Conservation (phyloP, 805 yeast species). For the Candida qinlingensis region DNA sequence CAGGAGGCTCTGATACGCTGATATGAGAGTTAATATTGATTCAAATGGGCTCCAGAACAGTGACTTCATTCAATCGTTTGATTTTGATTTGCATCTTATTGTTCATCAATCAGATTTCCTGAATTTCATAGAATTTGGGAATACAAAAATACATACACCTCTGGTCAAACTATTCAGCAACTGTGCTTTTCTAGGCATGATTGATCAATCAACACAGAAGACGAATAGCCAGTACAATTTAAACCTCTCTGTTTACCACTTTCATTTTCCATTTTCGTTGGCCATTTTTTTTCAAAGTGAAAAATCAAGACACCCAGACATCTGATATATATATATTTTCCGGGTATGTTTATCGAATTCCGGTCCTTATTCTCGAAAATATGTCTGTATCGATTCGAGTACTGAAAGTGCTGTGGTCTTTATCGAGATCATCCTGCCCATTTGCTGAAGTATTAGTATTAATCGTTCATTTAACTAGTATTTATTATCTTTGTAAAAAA, state of each 20-base stretch:
- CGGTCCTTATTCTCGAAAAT: no score
- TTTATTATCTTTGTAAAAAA: neutral
- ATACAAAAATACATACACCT: constrained; percentile 30
- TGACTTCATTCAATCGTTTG: no score
- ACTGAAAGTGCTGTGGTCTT: neutral
- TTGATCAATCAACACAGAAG: neutral
- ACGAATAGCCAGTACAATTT: no score
- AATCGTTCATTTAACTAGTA: no score
- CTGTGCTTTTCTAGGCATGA: constrained; percentile 60
- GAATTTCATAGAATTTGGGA: no score
- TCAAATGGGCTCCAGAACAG: neutral
- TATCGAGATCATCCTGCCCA: no score
- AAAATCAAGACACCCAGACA: constrained; percentile 1
- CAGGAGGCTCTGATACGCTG: constrained; percentile 75
- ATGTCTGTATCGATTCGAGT: no score
- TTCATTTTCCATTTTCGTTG: neutral
- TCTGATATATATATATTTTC: neutral
- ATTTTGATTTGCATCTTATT: no score
- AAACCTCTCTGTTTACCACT: neutral
- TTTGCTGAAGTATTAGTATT: no score
- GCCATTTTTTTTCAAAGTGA: neutral
- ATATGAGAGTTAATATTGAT: neutral
- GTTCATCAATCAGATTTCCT: no score
- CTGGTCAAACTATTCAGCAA: constrained; percentile 53
- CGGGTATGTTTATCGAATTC: no score